Conservation (phyloP, 2,329 filamentous ascomycete genomes). For the Fusarium ramigenum region DNA sequence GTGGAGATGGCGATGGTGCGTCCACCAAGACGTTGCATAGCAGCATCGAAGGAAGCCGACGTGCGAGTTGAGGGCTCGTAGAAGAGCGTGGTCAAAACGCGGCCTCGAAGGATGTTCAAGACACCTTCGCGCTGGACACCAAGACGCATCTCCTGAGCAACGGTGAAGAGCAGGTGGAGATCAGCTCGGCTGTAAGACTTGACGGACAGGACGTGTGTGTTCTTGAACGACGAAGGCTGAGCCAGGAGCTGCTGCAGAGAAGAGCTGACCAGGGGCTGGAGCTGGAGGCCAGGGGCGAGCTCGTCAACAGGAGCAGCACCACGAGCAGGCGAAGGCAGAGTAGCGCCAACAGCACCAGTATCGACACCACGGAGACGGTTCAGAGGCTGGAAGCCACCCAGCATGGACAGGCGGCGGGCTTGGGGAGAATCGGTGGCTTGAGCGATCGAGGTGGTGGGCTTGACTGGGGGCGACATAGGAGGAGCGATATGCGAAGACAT, state of each 20-base stretch:
- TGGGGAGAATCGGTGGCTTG: conserved; percentile 50
- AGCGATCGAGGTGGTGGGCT: conserved; percentile 57
- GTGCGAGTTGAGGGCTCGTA: conserved; percentile 98
- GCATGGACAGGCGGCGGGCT: conserved; percentile 46
- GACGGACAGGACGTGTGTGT: conserved; percentile 90
- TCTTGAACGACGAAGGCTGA: conserved; percentile 83
- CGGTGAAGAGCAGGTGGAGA: conserved; percentile 92
- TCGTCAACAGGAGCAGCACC: conserved; percentile 52
- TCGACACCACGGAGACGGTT: conserved; percentile 46
- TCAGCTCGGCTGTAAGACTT: conserved; percentile 89
- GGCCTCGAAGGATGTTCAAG: conserved; percentile 84
- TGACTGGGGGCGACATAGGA: conserved; percentile 66
- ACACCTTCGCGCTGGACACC: conserved; percentile 93
- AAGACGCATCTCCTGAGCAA: conserved; percentile 96
- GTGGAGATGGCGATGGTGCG: conserved; percentile 85
- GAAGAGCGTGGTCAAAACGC: conserved; percentile 91
- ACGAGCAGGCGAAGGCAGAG: conserved; percentile 34
- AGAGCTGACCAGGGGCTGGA: conserved; percentile 63
- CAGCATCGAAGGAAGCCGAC: conserved; percentile 94
- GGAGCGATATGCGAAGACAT: conserved; percentile 75
- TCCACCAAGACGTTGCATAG: conserved; percentile 97
- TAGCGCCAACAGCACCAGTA: conserved; percentile 20
- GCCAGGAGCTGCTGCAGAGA: conserved; percentile 78
- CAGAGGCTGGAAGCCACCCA: conserved; percentile 44
- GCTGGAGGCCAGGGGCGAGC: conserved; percentile 56